Percentiles rank a stretch among this genome's conserved stretches.
phyloP scores from a whole-genome alignment of 2,329 filamentous ascomycete genomes.

The Macrophomina tecta region DNA sequence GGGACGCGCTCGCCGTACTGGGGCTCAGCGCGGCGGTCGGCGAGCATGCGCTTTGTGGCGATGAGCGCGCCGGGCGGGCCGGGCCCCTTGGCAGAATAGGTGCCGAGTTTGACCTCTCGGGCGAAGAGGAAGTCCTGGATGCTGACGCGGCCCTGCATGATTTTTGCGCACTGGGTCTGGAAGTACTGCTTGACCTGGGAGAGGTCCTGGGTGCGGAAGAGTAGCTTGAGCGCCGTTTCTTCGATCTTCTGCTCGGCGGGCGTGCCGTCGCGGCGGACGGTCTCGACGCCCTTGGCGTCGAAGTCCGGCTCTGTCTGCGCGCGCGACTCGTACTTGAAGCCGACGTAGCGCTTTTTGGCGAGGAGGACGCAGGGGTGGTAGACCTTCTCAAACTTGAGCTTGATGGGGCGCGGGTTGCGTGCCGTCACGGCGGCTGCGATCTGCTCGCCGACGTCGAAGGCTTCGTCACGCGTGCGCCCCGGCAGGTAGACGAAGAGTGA shows the following conservation, averaged over 20 bases:
- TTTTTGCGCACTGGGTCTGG: conserved; percentile 86
- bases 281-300: conserved; percentile 98
- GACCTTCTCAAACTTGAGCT: conserved; percentile 98
- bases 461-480: conserved; percentile 83
- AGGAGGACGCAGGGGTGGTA: conserved; percentile 94
- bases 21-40: conserved; percentile 84
- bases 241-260: conserved; percentile 96
- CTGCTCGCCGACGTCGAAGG: conserved; percentile 90
- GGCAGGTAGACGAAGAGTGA: conserved; percentile 90
- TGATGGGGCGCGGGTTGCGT: conserved; percentile 88
- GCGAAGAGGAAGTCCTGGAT: conserved; percentile 97
- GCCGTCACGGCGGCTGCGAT: conserved; percentile 87
- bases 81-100: conserved; percentile 80
- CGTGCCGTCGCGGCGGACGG: conserved; percentile 91
- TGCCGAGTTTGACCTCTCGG: conserved; percentile 86
- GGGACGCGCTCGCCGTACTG: conserved; percentile 95
- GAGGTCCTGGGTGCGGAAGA: conserved; percentile 90
- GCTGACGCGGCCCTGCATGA: conserved; percentile 86
- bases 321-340: conserved; percentile 90
- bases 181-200: conserved; percentile 90
- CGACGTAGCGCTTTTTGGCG: conserved; percentile 97
- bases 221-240: conserved; percentile 84
- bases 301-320: conserved; percentile 83
- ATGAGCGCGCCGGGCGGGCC: conserved; percentile 89
- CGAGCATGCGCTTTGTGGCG: conserved; percentile 82